These are phyloP conservation scores for Monosporascus sp. DNA, from an alignment of 2,329 filamentous ascomycete species.

Conservation along the genomic window DNA sequence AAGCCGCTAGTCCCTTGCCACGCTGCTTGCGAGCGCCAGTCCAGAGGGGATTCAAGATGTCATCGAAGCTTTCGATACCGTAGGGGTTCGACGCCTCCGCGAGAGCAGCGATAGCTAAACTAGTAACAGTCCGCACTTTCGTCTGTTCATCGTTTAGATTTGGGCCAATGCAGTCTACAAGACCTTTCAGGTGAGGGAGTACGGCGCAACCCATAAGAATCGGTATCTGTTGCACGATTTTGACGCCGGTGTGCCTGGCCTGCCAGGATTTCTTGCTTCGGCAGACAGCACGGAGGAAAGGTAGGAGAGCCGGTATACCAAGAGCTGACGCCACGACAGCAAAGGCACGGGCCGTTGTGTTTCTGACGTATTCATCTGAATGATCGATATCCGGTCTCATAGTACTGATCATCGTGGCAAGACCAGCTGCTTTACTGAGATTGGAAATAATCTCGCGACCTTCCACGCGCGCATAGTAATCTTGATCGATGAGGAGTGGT, in stretches of 20 bases:
- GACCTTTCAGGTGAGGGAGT: constrained; percentile 86
- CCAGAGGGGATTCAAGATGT: constrained; percentile 96
- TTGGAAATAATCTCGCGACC: constrained; percentile 99
- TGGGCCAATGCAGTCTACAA: constrained; percentile 93
- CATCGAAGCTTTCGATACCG: constrained; percentile 98
- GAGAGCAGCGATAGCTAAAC: constrained; percentile 87
- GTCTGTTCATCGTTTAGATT: constrained; percentile 97
- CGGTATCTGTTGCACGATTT: constrained; percentile 98
- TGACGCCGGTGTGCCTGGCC: constrained; percentile 94
- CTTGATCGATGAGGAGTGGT: constrained; percentile 97
- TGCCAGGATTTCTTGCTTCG: constrained; percentile 99
- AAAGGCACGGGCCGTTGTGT: constrained; percentile 94
- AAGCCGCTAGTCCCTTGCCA: constrained; percentile 91
- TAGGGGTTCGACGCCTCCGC: constrained; percentile 97
- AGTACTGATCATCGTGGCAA: constrained; percentile 98
- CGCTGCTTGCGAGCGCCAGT: constrained; percentile 93
- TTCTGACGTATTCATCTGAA: constrained; percentile 95
- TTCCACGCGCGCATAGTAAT: constrained; percentile 97
- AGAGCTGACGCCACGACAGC: constrained; percentile 95
- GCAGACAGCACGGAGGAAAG: constrained; percentile 92
- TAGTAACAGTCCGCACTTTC: constrained; percentile 94
- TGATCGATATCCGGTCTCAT: constrained; percentile 99
- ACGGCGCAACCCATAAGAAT: constrained; percentile 98
- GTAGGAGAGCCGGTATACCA: constrained; percentile 89
- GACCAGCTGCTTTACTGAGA: constrained; percentile 89